A percentile compares a stretch with the other conserved stretches of the same genome.
Evolutionary conservation across 2,329 filamentous ascomycete species (phyloP).

Genomic region (Fusarium irregulare): DNA sequence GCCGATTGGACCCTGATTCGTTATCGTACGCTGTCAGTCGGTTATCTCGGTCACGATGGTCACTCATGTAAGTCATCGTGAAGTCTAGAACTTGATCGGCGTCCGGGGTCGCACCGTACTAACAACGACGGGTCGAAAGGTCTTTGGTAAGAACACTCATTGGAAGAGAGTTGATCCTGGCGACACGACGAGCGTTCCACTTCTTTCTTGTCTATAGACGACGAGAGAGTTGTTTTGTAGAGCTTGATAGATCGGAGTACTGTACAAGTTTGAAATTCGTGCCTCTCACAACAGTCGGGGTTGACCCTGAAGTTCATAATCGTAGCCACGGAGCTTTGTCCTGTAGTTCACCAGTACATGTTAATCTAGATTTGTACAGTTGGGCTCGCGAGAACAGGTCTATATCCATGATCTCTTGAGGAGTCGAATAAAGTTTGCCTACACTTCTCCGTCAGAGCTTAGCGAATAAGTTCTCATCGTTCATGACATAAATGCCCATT

Average conservation of each 20-base stretch:
- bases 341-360: too few species aligned
- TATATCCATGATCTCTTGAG: background rate
- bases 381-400: background rate
- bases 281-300: background rate
- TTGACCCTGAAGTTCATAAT: background rate
- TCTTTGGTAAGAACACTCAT: background rate
- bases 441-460: background rate
- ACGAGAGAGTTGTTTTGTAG: background rate
- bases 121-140: background rate
- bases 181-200: background rate
- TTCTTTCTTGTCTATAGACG: background rate
- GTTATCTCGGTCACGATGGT: background rate
- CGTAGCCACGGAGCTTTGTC: too few species aligned
- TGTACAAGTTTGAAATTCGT: background rate
- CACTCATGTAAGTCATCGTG: background rate
- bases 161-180: background rate
- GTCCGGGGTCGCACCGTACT: background rate
- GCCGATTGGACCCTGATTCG: background rate
- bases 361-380: rapidly evolving
- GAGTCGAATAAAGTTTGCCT: background rate
- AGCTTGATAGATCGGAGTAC: background rate
- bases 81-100: background rate
- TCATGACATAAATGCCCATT: background rate
- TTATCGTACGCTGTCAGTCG: background rate
- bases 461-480: background rate